Evolutionary conservation across 768 basidiomycete genomes (phyloP), one percentile per base, ranked within the genome.

Genomic region (Cystobasidium ongulense): DNA sequence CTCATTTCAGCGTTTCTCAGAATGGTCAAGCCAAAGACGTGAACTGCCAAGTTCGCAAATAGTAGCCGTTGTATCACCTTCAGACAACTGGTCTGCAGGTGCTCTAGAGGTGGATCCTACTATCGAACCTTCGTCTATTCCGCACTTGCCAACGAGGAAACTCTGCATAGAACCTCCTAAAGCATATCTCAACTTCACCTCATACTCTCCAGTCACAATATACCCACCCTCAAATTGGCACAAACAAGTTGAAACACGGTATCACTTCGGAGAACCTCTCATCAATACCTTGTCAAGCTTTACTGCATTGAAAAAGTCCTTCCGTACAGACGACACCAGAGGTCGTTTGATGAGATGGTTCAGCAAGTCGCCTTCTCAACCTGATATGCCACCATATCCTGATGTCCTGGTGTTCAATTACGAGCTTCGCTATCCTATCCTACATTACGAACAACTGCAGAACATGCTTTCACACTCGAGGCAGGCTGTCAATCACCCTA

Each of bases 331-430:
- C 29, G 57, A 15, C 33, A 59, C 11, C 4, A 27, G 27, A 29
- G 57, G 57, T 11, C 4, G 4, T 13, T 21, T 29, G 15, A 15
- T 23, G 17, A 5, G 57, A 5, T 59, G 57, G 57, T 59, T 59
- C 23, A 31, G 57, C 33, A 15, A 15, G 3, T 59, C 57, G 23
- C 8, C 17, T 29, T 17, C 57, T 18, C 52, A 25, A 17, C 4
- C 3, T 5, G 8, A 50, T 1, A 15, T 18, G 11, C 39, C 65
- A 2, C 25, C 10, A n/a, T 3, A 23, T 17, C 76, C 83, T 5
- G 81, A 84, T 25, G 83, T 87, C n/a, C 82, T 87, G 52, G 78
- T 86, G 33, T 75, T 88, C 52, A 83, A 85, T 68, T 87, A 86
- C 82, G 84, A 85, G 75, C 80, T 87, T 25, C 85, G 84, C 1